phyloP scores from a whole-genome alignment of 371 early-diverging fungal species.

The Agmasoma carcini region DNA sequence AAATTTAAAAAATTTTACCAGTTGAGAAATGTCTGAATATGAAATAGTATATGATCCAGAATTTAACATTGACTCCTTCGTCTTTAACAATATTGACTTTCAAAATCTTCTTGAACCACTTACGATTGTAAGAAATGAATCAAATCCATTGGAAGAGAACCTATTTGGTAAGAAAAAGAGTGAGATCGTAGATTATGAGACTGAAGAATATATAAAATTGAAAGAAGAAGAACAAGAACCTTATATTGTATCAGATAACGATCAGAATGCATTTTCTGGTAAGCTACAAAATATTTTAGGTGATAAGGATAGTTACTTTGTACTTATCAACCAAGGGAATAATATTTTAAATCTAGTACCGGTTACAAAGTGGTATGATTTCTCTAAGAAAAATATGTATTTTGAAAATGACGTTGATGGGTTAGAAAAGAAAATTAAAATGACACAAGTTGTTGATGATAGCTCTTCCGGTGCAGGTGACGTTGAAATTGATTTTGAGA shows the following conservation, averaged over 20 bases:
- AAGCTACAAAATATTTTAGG: slow-evolving; percentile 35
- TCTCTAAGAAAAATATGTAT: slow-evolving; percentile 39
- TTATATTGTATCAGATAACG: slow-evolving; percentile 40
- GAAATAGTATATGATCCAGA: slow-evolving; percentile 10
- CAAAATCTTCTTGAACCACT: slow-evolving; percentile 16
- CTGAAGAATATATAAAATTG: slow-evolving; percentile 40
- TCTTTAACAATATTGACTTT: slow-evolving; percentile 30
- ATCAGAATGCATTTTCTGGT: slow-evolving; percentile 36
- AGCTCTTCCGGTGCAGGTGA: slow-evolving; percentile 18
- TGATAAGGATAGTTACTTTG: slow-evolving; percentile 42
- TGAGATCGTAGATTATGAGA: slow-evolving; percentile 49
- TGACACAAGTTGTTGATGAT: not conserved
- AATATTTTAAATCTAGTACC: slow-evolving; percentile 36
- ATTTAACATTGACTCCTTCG: slow-evolving; percentile 6
- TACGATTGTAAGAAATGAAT: slow-evolving; percentile 19
- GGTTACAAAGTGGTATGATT: slow-evolving; percentile 50
- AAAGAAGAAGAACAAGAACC: slow-evolving; percentile 45
- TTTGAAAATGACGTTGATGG: slow-evolving; percentile 39
- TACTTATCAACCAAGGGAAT: slow-evolving; percentile 40
- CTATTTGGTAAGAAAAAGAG: slow-evolving; percentile 46
- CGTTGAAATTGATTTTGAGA: slow-evolving; percentile 53
- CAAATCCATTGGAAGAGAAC: slow-evolving; percentile 16
- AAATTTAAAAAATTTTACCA: not conserved
- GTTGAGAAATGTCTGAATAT: slow-evolving; percentile 13
- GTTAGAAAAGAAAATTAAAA: slow-evolving; percentile 26